Evolutionary conservation across 1,139 yeast species (phyloP).

Genomic region (Lodderomyces oxycetoniae): DNA sequence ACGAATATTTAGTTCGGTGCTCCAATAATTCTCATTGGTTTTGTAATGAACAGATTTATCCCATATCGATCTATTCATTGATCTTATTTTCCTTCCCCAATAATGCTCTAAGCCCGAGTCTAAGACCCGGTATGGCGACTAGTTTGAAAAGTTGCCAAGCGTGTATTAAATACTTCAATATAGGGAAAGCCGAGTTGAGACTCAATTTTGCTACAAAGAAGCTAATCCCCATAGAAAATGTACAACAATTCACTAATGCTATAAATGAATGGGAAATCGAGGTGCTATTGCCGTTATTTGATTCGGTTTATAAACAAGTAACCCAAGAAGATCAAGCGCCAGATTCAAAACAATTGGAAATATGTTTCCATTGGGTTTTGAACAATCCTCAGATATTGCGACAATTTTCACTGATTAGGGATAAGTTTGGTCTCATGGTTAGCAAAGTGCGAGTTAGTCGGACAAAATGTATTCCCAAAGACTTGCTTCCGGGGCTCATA

Average conservation of each 20-base stretch:
- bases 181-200: conserved; percentile 48
- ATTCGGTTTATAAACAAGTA: conserved; percentile 1
- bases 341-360: conserved; percentile 2
- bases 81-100: conserved; percentile 58
- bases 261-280: conserved; percentile 51
- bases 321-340: neutral
- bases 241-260: conserved; percentile 45
- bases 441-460: neutral
- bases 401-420: conserved; percentile 21
- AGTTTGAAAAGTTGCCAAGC: conserved; percentile 44
- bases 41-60: conserved; percentile 47
- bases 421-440: conserved; percentile 23
- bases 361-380: conserved; percentile 12
- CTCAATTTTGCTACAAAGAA: conserved; percentile 49
- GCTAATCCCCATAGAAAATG: conserved; percentile 44
- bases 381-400: conserved; percentile 42
- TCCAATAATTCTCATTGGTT: conserved; percentile 42
- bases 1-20: conserved; percentile 22
- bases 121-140: conserved; percentile 35
- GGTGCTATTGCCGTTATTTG: conserved; percentile 11
- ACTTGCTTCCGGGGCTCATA: conserved; percentile 45
- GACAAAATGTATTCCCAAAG: conserved; percentile 11
- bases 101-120: conserved; percentile 38
- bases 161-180: conserved; percentile 50
- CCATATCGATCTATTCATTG: conserved; percentile 49